These are phyloP conservation scores for Agrocybe praecox DNA, from an alignment of 768 basidiomycete genomes.

Conservation along the genomic window DNA sequence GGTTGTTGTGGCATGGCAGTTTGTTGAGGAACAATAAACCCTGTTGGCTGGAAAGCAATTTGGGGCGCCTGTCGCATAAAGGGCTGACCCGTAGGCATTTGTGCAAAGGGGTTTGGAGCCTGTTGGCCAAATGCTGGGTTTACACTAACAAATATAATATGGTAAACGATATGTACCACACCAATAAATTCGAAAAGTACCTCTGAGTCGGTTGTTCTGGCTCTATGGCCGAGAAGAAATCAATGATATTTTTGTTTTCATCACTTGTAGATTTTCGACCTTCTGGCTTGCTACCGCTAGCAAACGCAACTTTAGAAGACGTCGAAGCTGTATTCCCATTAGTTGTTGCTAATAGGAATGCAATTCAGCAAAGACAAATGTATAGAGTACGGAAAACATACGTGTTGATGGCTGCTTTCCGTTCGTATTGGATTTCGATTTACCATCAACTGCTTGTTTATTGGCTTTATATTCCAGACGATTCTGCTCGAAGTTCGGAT, in stretches of 20 bases:
- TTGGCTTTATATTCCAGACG: conserved; percentile 88
- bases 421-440: conserved; percentile 21
- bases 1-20: conserved; percentile 40
- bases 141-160: conserved; percentile 36
- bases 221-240: conserved; percentile 93
- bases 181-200: not conserved
- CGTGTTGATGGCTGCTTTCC: conserved; percentile 28
- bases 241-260: conserved; percentile 58
- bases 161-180: not conserved
- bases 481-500: conserved; percentile 97
- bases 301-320: conserved; percentile 13
- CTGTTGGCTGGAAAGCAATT: conserved; percentile 58
- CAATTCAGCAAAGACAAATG: not conserved
- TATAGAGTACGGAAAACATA: conserved; percentile 18
- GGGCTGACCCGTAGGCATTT: conserved; percentile 52
- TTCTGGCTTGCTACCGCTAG: conserved; percentile 7
- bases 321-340: conserved; percentile 8
- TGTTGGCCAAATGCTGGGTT: conserved; percentile 56
- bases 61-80: conserved; percentile 42
- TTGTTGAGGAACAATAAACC: conserved; percentile 54
- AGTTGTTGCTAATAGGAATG: not conserved
- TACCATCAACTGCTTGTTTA: conserved; percentile 63
- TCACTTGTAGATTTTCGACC: conserved; percentile 25
- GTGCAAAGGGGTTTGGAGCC: conserved; percentile 78
- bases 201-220: conserved; percentile 60